Evolutionary conservation across 2,329 filamentous ascomycete species (phyloP).

Genomic region (Chaetomium sp.): DNA sequence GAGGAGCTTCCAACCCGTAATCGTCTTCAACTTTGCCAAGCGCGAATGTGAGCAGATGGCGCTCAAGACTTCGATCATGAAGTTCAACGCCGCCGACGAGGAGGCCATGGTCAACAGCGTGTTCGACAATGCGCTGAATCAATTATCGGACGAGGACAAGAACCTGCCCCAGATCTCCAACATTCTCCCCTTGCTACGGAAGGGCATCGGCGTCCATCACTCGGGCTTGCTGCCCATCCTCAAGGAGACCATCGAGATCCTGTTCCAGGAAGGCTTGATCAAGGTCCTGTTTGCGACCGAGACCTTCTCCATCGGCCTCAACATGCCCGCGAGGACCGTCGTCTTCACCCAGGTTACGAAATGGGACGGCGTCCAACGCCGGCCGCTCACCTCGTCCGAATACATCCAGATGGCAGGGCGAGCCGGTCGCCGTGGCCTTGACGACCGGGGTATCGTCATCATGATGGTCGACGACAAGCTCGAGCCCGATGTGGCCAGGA

Average conservation of each 20-base stretch:
- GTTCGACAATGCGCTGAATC: constrained; percentile 90
- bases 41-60: constrained; percentile 91
- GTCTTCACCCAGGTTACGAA: constrained; percentile 98
- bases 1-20: constrained; percentile 96
- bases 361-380: constrained; percentile 79
- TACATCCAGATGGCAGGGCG: constrained; percentile 99
- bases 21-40: constrained; percentile 99
- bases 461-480: constrained; percentile 99
- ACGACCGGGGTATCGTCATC: constrained; percentile 97
- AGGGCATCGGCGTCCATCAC: constrained; percentile 96
- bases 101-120: constrained; percentile 93
- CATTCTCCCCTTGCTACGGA: constrained; percentile 82
- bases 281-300: constrained; percentile 98
- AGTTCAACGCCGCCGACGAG: constrained; percentile 96
- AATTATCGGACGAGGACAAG: constrained; percentile 88
- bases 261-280: constrained; percentile 97
- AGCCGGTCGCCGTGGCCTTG: constrained; percentile 93
- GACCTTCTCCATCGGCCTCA: constrained; percentile 96
- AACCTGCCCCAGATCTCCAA: constrained; percentile 87
- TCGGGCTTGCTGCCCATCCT: constrained; percentile 92
- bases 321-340: constrained; percentile 99
- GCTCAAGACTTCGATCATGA: constrained; percentile 79
- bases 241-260: constrained; percentile 97
- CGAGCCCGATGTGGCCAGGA: constrained; percentile 89
- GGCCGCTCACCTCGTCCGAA: constrained; percentile 90